These are phyloP conservation scores for Casaregolazyma lundiana DNA, from an alignment of 1,139 yeast genomes.

Conservation along the genomic window DNA sequence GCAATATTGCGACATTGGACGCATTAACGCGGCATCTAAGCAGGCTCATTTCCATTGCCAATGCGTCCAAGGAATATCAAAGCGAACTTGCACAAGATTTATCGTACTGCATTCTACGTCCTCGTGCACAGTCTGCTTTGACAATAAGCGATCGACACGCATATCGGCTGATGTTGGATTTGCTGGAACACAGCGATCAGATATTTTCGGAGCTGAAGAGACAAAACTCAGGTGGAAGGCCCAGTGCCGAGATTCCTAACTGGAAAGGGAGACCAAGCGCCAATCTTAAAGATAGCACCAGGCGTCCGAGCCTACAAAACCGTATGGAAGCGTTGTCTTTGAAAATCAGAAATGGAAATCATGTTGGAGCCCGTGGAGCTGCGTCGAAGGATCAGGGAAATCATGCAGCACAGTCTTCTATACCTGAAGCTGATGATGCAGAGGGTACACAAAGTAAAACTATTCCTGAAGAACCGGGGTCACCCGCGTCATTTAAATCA, in stretches of 20 bases:
- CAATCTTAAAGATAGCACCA: not conserved
- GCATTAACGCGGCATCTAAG: slow-evolving; percentile 72
- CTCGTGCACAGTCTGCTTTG: slow-evolving; percentile 44
- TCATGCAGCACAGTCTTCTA: no score
- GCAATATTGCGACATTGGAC: slow-evolving; percentile 75
- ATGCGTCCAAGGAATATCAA: slow-evolving; percentile 45
- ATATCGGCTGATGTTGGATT: slow-evolving; percentile 53
- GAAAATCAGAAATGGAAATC: slow-evolving; percentile 19
- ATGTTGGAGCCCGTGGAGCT: not conserved
- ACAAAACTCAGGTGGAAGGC: slow-evolving; percentile 21
- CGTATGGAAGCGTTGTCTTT: slow-evolving; percentile 26
- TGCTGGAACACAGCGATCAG: slow-evolving; percentile 53
- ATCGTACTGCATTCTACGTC: slow-evolving; percentile 59
- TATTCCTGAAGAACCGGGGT: slow-evolving; percentile 1
- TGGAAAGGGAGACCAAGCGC: not conserved
- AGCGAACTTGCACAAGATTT: slow-evolving; percentile 56
- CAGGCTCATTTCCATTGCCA: slow-evolving; percentile 58
- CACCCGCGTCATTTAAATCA: slow-evolving; percentile 8
- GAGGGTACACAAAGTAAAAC: no score
- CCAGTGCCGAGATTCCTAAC: not conserved
- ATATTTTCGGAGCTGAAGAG: slow-evolving; percentile 50
- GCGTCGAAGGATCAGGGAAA: no score
- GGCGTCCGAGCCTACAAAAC: slow-evolving; percentile 25
- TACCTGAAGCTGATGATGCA: no score
- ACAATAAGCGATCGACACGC: slow-evolving; percentile 58